These are phyloP conservation scores for Hemileccinum rubropunctum DNA, from an alignment of 768 basidiomycete species.

Conservation along the genomic window DNA sequence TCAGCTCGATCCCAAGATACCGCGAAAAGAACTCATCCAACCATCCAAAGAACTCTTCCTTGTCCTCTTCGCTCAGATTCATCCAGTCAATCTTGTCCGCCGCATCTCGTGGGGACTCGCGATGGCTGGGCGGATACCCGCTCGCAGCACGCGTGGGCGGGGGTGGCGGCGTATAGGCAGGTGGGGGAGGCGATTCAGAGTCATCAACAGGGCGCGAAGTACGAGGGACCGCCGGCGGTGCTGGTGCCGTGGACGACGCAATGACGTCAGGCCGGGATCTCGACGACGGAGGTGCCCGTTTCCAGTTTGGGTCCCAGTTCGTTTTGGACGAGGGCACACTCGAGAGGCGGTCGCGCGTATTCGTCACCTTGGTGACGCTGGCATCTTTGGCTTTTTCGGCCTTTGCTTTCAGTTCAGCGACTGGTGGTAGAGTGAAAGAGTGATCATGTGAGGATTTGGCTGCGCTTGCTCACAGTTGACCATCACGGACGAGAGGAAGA, in stretches of 20 bases:
- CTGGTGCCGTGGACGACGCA: conserved; percentile 7
- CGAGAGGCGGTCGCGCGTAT: conserved; percentile 53
- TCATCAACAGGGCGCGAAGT: conserved; percentile 11
- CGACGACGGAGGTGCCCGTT: conserved; percentile 42
- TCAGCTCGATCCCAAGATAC: conserved; percentile 30
- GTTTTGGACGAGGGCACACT: conserved; percentile 60
- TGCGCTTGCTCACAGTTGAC: conserved; percentile 28
- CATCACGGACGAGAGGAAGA: conserved; percentile 12
- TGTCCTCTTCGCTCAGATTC: conserved; percentile 64
- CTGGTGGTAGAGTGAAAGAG: conserved; percentile 26
- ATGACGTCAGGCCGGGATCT: conserved; percentile 21
- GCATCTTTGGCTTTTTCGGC: conserved; percentile 61
- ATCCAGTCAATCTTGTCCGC: conserved; percentile 57
- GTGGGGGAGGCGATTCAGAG: conserved; percentile 6
- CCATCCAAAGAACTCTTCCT: conserved; percentile 72
- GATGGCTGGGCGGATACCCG: conserved; percentile 20
- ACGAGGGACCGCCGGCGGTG: conserved; percentile 11
- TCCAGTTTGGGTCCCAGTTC: conserved; percentile 60
- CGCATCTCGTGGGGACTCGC: not conserved
- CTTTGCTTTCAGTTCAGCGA: conserved; percentile 65
- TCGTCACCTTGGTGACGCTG: conserved; percentile 47
- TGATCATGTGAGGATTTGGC: too few relatives aligned
- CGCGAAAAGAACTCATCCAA: conserved; percentile 77
- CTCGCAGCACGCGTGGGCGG: conserved; percentile 29
- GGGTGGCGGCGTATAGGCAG: conserved; percentile 17